These are phyloP conservation scores for Cinchona pubescens DNA, from an alignment of 257 asterid species.

Conservation along the genomic window DNA sequence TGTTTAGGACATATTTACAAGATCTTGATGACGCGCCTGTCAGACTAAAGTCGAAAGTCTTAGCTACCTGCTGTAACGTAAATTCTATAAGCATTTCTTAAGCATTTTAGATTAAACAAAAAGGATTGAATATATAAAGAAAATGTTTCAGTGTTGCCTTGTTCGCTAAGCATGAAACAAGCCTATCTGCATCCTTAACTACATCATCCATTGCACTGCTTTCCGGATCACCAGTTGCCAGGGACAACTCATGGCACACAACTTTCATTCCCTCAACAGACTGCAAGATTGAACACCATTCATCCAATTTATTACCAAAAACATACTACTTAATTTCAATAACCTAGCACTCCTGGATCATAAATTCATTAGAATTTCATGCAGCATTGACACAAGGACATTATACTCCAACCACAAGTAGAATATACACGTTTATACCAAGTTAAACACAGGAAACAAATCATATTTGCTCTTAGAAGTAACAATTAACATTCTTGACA, in stretches of 20 bases:
- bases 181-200: constrained; percentile 91
- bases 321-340: not conserved
- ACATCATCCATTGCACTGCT: constrained; percentile 73
- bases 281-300: constrained; percentile 44
- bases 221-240: constrained; percentile 86
- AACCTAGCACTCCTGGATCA: not conserved
- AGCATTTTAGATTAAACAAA: constrained; percentile 11
- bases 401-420: not conserved
- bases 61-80: constrained; percentile 70
- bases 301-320: not conserved
- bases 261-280: constrained; percentile 99
- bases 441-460: not conserved
- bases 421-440: constrained; percentile 1
- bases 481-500: not conserved
- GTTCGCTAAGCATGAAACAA: constrained; percentile 93
- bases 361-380: not conserved
- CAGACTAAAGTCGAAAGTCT: constrained; percentile 91
- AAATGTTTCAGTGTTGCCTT: constrained; percentile 48
- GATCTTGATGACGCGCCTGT: constrained; percentile 96
- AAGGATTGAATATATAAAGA: not conserved
- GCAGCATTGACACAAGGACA: not conserved
- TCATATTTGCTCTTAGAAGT: not conserved
- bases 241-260: constrained; percentile 88
- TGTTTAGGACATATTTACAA: constrained; percentile 96
- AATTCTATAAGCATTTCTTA: constrained; percentile 17